Evolutionary conservation across 2,329 filamentous ascomycete genomes (phyloP).

Genomic region (Aspergillus hortae): DNA sequence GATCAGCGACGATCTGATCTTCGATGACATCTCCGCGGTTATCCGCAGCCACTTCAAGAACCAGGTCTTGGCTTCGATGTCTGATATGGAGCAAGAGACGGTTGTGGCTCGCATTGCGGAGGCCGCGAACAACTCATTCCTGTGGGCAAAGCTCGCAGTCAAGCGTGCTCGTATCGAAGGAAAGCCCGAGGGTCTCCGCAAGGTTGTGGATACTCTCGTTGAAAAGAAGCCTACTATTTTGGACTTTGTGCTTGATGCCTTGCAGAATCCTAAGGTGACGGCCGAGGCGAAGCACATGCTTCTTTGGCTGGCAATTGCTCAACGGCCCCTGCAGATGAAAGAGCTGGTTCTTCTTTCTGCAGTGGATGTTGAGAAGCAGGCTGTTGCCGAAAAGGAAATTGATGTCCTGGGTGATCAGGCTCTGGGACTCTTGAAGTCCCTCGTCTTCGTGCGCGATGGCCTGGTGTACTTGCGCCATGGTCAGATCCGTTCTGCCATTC

Average conservation of each 20-base stretch:
- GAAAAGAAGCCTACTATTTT: slow-evolving; percentile 23
- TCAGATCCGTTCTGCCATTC: slow-evolving; percentile 27
- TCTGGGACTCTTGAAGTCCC: slow-evolving; percentile 29
- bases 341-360: slow-evolving; percentile 30
- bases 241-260: slow-evolving; percentile 27
- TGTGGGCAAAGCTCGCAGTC: slow-evolving; percentile 37
- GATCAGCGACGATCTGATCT: slow-evolving; percentile 30
- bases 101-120: slow-evolving; percentile 29
- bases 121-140: slow-evolving; percentile 35
- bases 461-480: slow-evolving; percentile 36
- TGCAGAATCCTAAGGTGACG: slow-evolving; percentile 23
- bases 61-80: slow-evolving; percentile 21
- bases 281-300: slow-evolving; percentile 33
- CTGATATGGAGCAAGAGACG: slow-evolving; percentile 32
- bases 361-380: slow-evolving; percentile 29
- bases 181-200: slow-evolving; percentile 21
- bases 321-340: slow-evolving; percentile 32
- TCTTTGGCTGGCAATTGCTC: slow-evolving; percentile 36
- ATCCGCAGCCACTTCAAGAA: slow-evolving; percentile 25
- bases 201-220: slow-evolving; percentile 27
- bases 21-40: slow-evolving; percentile 35
- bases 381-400: slow-evolving; percentile 22
- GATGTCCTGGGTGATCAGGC: slow-evolving; percentile 20
- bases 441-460: slow-evolving; percentile 34
- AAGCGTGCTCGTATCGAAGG: slow-evolving; percentile 28